phyloP scores from a whole-genome alignment of 1,284 basidiomycete genomes.

The Tausonia pullulans region DNA sequence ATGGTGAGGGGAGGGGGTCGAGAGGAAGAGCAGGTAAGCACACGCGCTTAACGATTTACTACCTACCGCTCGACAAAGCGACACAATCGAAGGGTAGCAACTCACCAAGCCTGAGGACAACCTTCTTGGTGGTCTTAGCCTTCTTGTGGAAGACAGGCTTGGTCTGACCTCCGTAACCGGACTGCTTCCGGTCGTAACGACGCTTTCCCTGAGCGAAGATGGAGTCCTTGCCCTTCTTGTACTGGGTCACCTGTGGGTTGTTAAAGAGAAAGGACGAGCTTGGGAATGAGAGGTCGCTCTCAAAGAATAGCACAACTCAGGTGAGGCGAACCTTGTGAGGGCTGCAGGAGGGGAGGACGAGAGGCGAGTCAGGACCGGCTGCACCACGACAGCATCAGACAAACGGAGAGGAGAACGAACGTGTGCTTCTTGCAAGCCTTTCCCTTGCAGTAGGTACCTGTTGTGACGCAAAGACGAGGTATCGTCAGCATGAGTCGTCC shows the following conservation, averaged over 20 bases:
- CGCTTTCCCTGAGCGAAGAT: constrained; percentile 97
- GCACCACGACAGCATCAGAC: not conserved
- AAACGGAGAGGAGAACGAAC: constrained; percentile 42
- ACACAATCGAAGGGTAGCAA: not conserved
- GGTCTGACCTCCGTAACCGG: constrained; percentile 99
- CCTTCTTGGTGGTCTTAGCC: constrained; percentile 30
- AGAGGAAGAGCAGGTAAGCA: not conserved
- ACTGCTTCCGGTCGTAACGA: constrained; percentile 98
- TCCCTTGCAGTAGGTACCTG: constrained; percentile 80
- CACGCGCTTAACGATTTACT: constrained; percentile 20
- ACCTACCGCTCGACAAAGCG: not conserved
- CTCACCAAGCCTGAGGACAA: constrained; percentile 15
- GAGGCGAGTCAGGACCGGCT: not conserved
- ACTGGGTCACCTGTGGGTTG: constrained; percentile 55
- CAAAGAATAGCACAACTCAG: not conserved
- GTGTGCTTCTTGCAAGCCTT: constrained; percentile 99
- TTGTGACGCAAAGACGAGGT: not conserved
- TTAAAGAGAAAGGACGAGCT: not conserved
- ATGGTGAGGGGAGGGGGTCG: constrained; percentile 51
- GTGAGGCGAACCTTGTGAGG: constrained; percentile 63
- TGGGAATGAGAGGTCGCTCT: not conserved
- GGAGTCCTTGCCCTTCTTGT: constrained; percentile 98
- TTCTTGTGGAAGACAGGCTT: constrained; percentile 98
- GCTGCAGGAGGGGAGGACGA: constrained; percentile 33
- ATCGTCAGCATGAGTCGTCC: not conserved